Evolutionary conservation across 1,139 yeast genomes (phyloP).

Genomic region (Chernovozyma sophiae-reginae): DNA sequence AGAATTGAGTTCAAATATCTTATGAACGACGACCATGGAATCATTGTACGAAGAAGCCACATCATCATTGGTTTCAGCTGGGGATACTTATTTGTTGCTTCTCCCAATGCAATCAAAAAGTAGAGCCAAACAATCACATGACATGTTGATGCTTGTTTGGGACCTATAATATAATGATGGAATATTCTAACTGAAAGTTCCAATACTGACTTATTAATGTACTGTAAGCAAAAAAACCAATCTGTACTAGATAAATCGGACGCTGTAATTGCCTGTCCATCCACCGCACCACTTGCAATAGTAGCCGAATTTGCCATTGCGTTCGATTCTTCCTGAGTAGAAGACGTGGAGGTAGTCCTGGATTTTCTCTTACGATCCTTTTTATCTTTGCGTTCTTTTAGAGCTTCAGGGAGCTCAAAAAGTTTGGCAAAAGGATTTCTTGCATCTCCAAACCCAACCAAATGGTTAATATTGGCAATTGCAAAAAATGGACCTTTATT

Average conservation of each 20-base stretch:
- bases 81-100: conserved; percentile 48
- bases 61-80: conserved; percentile 45
- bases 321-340: conserved; percentile 9
- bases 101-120: conserved; percentile 59
- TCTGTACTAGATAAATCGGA: conserved; percentile 44
- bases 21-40: conserved; percentile 67
- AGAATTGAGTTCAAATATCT: conserved; percentile 54
- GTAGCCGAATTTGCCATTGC: conserved; percentile 8
- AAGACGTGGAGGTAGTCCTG: conserved; percentile 18
- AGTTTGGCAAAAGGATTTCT: conserved; percentile 70
- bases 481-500: conserved; percentile 75
- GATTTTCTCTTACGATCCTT: conserved; percentile 62
- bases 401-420: conserved; percentile 65
- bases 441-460: conserved; percentile 74
- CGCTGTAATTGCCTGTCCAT: conserved; percentile 34
- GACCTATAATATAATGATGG: conserved; percentile 63
- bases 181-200: conserved; percentile 65
- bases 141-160: conserved; percentile 64
- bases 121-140: conserved; percentile 72
- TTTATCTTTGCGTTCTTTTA: conserved; percentile 66
- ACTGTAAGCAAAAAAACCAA: conserved; percentile 57
- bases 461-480: conserved; percentile 65
- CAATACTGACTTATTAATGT: conserved; percentile 59
- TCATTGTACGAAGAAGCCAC: conserved; percentile 49
- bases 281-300: conserved; percentile 17